Evolutionary conservation across 495 filamentous ascomycete species (phyloP).

Genomic region (Elasticomyces elasticus): DNA sequence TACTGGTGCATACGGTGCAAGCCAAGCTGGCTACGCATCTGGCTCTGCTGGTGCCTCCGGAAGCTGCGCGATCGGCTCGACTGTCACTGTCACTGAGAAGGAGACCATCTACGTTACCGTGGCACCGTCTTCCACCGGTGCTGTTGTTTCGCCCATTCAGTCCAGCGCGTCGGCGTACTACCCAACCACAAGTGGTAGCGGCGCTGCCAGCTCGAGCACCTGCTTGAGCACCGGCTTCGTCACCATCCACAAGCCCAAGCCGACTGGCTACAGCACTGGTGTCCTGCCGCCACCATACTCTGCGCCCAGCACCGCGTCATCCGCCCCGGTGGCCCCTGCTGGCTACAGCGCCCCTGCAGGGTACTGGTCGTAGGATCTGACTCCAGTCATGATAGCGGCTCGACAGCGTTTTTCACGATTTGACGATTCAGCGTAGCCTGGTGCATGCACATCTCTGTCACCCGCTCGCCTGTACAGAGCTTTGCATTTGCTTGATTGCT

Average conservation of each 20-base stretch:
- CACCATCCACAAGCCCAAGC: constrained; percentile 14
- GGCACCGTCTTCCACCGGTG: neutral
- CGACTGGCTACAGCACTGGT: neutral
- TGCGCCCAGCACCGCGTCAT: neutral
- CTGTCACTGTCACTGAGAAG: constrained; percentile 16
- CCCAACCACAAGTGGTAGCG: constrained; percentile 10
- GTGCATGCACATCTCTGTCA: neutral
- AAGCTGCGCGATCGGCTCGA: constrained; percentile 6
- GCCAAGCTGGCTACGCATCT: neutral
- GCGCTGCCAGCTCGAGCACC: constrained; percentile 2
- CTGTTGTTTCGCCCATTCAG: constrained; percentile 6
- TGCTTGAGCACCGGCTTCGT: constrained; percentile 12
- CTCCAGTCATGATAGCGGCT: neutral
- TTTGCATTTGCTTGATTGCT: neutral
- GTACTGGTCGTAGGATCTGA: neutral
- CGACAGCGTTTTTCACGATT: constrained; percentile 3
- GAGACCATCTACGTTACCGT: constrained; percentile 12
- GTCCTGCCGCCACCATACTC: neutral
- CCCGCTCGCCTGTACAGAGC: neutral
- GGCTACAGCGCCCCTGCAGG: neutral
- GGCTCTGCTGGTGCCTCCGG: neutral
- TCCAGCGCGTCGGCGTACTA: constrained; percentile 10
- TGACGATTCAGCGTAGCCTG: constrained; percentile 5
- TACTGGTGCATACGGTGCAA: neutral
- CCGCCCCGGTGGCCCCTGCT: neutral